These are phyloP conservation scores for Saccharomycopsis phalli DNA, from an alignment of 1,139 yeast species.

Conservation along the genomic window DNA sequence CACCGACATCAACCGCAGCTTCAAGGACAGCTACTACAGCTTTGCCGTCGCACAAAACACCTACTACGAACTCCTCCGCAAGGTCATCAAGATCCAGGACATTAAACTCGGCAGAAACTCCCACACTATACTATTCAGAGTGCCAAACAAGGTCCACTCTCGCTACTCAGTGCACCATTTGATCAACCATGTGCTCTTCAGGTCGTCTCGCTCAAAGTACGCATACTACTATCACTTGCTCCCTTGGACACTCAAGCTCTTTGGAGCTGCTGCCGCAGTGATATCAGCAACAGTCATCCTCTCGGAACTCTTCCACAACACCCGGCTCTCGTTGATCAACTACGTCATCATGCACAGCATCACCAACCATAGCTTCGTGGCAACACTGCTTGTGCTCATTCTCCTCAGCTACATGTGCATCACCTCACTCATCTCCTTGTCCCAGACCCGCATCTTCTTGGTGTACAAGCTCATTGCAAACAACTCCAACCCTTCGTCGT, in stretches of 20 bases:
- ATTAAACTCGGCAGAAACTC: slow-evolving; percentile 30
- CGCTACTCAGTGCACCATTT: slow-evolving; percentile 28
- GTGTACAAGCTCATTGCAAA: slow-evolving; percentile 64
- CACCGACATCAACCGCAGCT: slow-evolving; percentile 30
- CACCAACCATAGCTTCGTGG: slow-evolving; percentile 26
- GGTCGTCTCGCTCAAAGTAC: slow-evolving; percentile 25
- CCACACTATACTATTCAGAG: slow-evolving; percentile 29
- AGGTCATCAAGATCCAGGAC: slow-evolving; percentile 36
- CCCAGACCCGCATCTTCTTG: slow-evolving; percentile 63
- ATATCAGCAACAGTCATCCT: slow-evolving; percentile 52
- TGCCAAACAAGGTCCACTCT: slow-evolving; percentile 25
- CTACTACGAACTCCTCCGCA: slow-evolving; percentile 31
- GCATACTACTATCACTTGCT: slow-evolving; percentile 28
- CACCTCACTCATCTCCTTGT: slow-evolving; percentile 55
- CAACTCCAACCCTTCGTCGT: slow-evolving; percentile 66
- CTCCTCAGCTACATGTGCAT: slow-evolving; percentile 60
- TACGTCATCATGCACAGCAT: slow-evolving; percentile 29
- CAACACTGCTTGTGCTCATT: slow-evolving; percentile 30
- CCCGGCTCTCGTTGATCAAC: slow-evolving; percentile 54
- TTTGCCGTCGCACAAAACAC: slow-evolving; percentile 36
- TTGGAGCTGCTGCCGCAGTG: slow-evolving; percentile 33
- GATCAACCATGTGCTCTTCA: slow-evolving; percentile 20
- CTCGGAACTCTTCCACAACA: slow-evolving; percentile 70
- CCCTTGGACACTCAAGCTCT: slow-evolving; percentile 38
- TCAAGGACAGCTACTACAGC: slow-evolving; percentile 31